Percentiles rank a stretch among this genome's conserved stretches.
phyloP scores from a whole-genome alignment of 306 rosid species.

The Mucuna pruriens region DNA sequence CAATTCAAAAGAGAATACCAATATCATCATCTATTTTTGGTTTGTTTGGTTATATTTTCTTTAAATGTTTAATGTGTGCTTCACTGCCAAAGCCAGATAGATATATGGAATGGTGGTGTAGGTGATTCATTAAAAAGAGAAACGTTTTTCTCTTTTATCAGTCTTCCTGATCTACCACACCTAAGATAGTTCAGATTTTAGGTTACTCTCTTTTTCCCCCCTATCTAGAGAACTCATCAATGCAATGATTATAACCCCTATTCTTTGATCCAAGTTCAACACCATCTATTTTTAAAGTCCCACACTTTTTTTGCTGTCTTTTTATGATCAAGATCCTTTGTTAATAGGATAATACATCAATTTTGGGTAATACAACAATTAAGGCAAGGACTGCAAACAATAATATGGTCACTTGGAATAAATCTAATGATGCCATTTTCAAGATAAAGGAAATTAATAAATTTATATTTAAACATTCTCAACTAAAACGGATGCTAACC shows the following conservation, averaged over 20 bases:
- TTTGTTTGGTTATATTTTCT: neutral
- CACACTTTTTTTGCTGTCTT: neutral
- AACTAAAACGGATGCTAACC: neutral
- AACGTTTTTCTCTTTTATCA: neutral
- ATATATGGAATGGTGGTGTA: neutral
- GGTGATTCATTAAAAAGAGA: neutral
- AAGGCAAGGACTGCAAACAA: slow-evolving; percentile 1
- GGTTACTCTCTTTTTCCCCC: neutral
- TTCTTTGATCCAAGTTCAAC: slow-evolving; percentile 17
- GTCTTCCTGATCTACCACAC: neutral
- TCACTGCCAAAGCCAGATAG: slow-evolving; percentile 25
- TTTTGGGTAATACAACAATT: neutral
- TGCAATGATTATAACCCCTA: neutral
- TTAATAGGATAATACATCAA: neutral
- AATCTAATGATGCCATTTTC: neutral
- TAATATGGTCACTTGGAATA: slow-evolving; percentile 10
- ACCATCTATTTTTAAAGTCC: neutral
- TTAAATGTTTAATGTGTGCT: neutral
- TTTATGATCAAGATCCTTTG: slow-evolving; percentile 24
- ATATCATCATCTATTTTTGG: neutral
- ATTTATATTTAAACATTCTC: slow-evolving; percentile 30
- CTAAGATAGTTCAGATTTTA: neutral
- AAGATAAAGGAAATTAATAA: neutral
- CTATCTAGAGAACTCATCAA: neutral
- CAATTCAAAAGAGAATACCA: slow-evolving; percentile 24